These are phyloP conservation scores for Phaeophleospora eucalypticola DNA, from an alignment of 2,329 filamentous ascomycete species.

Conservation along the genomic window DNA sequence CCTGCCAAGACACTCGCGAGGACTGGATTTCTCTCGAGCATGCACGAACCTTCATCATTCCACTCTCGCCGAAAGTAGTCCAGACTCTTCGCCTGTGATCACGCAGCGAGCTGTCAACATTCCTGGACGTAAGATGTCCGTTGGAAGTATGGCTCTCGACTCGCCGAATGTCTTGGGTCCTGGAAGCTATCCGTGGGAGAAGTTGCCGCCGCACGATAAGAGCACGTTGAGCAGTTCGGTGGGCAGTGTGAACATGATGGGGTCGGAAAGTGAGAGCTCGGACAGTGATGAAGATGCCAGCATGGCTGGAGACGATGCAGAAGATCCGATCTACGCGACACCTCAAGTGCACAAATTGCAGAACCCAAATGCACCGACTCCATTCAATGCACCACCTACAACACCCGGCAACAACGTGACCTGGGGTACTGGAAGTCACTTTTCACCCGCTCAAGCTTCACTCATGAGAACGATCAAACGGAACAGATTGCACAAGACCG, in stretches of 20 bases:
- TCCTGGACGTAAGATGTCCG: constrained; percentile 45
- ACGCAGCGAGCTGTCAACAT: constrained; percentile 63
- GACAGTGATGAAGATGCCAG: constrained; percentile 56
- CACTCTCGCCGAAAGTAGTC: constrained; percentile 81
- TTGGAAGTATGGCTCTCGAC: constrained; percentile 48
- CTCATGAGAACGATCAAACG: constrained; percentile 79
- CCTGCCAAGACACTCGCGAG: constrained; percentile 80
- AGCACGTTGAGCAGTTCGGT: constrained; percentile 73
- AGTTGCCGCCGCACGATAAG: constrained; percentile 52
- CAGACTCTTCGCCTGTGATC: constrained; percentile 84
- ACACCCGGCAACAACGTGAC: constrained; percentile 42
- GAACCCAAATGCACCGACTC: constrained; percentile 43
- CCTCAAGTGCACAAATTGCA: constrained; percentile 66
- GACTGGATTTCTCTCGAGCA: constrained; percentile 87
- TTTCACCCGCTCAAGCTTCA: constrained; percentile 30
- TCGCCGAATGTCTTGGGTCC: constrained; percentile 53
- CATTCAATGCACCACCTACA: constrained; percentile 40
- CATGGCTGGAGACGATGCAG: constrained; percentile 47
- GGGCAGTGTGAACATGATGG: constrained; percentile 74
- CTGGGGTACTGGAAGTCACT: constrained; percentile 26
- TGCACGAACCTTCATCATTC: constrained; percentile 95
- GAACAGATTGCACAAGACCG: constrained; percentile 50
- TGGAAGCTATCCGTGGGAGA: constrained; percentile 18
- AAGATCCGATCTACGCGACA: constrained; percentile 75
- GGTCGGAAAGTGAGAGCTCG: constrained; percentile 71